Conservation (phyloP, 2,329 filamentous ascomycete species). For the Monilinia laxa region DNA sequence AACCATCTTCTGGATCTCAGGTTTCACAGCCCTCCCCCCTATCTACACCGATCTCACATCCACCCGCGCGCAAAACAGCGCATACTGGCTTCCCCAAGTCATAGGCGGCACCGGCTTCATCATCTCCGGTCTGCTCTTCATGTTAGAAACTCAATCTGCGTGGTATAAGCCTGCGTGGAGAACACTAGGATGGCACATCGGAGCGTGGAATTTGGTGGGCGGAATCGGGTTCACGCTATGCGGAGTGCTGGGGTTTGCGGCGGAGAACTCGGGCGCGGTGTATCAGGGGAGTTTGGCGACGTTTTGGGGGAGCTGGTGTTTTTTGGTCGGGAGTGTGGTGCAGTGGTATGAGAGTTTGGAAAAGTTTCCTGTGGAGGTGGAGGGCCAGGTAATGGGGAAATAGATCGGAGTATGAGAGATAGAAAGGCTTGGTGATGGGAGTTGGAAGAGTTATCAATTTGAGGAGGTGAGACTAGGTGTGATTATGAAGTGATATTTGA, state of each 20-base stretch:
- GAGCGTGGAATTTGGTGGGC: slow-evolving; percentile 14
- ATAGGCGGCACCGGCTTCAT: slow-evolving; percentile 63
- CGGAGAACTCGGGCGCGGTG: slow-evolving; percentile 43
- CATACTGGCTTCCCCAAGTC: slow-evolving; percentile 63
- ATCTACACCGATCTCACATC: slow-evolving; percentile 52
- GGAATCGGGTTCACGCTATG: slow-evolving; percentile 60
- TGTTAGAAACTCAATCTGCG: slow-evolving; percentile 62
- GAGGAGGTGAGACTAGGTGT: no score
- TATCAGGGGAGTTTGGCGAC: slow-evolving; percentile 52
- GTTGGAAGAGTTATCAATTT: no score
- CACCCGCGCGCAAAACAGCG: slow-evolving; percentile 49
- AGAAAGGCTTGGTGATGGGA: no score
- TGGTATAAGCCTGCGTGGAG: slow-evolving; percentile 60
- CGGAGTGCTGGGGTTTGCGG: slow-evolving; percentile 54
- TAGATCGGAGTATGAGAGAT: no score
- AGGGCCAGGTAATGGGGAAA: slow-evolving; percentile 26
- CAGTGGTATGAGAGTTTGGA: slow-evolving; percentile 52
- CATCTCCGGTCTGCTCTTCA: slow-evolving; percentile 57
- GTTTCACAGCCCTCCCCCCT: slow-evolving; percentile 58
- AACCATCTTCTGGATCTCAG: slow-evolving; percentile 63
- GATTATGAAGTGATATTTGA: no score
- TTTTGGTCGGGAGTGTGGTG: slow-evolving; percentile 48
- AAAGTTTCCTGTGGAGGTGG: slow-evolving; percentile 47
- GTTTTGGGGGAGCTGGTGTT: slow-evolving; percentile 52
- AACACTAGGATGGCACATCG: slow-evolving; percentile 64